Base-by-base conservation (phyloP, 805 yeast genomes). In the Yarrowia phangngaensis region DNA sequence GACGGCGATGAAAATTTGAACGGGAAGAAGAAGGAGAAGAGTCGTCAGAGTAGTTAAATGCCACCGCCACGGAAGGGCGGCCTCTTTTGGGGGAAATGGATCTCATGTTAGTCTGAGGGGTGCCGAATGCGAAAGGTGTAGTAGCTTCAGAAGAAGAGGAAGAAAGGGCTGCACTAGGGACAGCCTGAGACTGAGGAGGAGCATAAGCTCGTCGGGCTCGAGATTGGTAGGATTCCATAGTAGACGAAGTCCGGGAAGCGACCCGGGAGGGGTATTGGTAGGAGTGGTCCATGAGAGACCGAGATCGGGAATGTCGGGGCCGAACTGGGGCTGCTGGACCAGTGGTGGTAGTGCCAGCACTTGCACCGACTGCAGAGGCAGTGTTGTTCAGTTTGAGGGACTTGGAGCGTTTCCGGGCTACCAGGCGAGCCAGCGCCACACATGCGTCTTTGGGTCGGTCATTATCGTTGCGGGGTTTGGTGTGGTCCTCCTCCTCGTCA, bases 371-470 rank as follows among this genome's bases (percentile, higher is more conserved):
- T n/a, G n/a, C n/a, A n/a, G n/a, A n/a, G n/a, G n/a, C n/a, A n/a
- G n/a, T n/a, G n/a, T n/a, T n/a, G n/a, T n/a, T n/a, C 20, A 15
- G 16, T n/a, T 35, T 38, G 19, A 38, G 32, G n/a, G 45, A 38
- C 45, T 38, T 38, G 23, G 45, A 38, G 14, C 45, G 45, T 13
- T 38, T 38, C 16, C 45, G 45, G 23, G 45, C 45, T 17, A 38
- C 45, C 17, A 38, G 45, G 13, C 45, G 45, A 14, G 45, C 45
- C 45, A 38, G 45, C 9, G 45, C 45, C 45, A 27, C 45, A 27
- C 45, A 38, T n/a, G 45, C 45, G 45, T 38, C 45, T 31, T 38
- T 38, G n/a, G n/a, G n/a, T n/a, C n/a, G n/a, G n/a, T n/a, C n/a
- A n/a, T n/a, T n/a, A n/a, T n/a, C n/a, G n/a, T n/a, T n/a, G n/a